Conservation (phyloP, 441 rosid species). For the Breynia disticha region DNA sequence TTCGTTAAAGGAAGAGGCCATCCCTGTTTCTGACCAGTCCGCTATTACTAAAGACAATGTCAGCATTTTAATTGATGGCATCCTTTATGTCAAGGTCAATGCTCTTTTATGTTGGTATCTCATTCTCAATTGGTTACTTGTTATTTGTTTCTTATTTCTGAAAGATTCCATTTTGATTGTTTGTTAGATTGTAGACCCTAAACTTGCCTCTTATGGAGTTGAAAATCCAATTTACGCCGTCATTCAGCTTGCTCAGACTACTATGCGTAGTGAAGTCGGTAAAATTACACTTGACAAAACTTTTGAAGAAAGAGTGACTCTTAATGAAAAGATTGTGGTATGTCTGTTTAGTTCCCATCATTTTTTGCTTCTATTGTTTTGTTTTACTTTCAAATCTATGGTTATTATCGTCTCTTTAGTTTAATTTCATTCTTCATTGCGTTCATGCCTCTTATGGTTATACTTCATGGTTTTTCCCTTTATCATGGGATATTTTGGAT, state of each 20-base stretch:
- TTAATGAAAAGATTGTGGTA: slow-evolving; percentile 93
- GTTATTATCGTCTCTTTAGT: too few relatives aligned
- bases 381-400: too few relatives aligned
- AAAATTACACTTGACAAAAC: slow-evolving; percentile 95
- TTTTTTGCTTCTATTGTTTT: too few relatives aligned
- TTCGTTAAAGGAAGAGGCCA: slow-evolving; percentile 93
- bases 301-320: slow-evolving; percentile 85
- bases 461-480: too few relatives aligned
- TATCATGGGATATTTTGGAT: too few relatives aligned
- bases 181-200: slow-evolving; percentile 78
- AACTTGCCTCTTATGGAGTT: slow-evolving; percentile 84
- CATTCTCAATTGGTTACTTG: background rate
- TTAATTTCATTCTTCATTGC: too few relatives aligned
- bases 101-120: background rate
- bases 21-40: slow-evolving; percentile 76
- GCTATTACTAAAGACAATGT: slow-evolving; percentile 93
- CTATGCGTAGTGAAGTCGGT: slow-evolving; percentile 97
- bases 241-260: slow-evolving; percentile 88
- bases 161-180: background rate
- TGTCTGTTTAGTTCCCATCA: slow-evolving; percentile 9
- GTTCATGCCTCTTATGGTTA: too few relatives aligned
- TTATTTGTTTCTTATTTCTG: background rate
- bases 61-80: slow-evolving; percentile 78
- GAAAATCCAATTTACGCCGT: slow-evolving; percentile 88
- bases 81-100: slow-evolving; percentile 73